Conservation (phyloP, 352 stramenopile genomes). For the Pythium myriotylum region DNA sequence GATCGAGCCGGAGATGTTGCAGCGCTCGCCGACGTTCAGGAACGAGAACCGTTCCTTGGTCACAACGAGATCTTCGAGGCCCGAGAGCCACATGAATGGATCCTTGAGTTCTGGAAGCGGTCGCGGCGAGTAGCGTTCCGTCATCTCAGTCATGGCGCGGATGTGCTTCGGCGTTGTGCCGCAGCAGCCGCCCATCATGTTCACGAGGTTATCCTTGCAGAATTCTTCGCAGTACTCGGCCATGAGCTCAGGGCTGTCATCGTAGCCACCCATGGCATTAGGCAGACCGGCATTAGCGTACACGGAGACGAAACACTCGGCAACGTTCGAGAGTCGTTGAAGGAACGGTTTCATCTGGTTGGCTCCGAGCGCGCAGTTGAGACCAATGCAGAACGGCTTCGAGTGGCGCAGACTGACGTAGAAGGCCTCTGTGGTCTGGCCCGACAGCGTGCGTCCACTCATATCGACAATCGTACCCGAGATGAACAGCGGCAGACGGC, state of each 20-base stretch:
- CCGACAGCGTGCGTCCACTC: constrained; percentile 95
- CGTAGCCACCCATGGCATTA: constrained; percentile 97
- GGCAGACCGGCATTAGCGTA: constrained; percentile 97
- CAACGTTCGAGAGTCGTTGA: constrained; percentile 87
- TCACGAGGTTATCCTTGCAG: constrained; percentile 93
- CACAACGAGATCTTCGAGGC: constrained; percentile 94
- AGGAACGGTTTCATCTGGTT: constrained; percentile 97
- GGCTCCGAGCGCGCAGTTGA: constrained; percentile 96
- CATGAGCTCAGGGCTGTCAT: constrained; percentile 94
- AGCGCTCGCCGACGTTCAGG: constrained; percentile 96
- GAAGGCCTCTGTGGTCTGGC: constrained; percentile 97
- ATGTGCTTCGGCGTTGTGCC: constrained; percentile 96
- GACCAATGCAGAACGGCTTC: constrained; percentile 96
- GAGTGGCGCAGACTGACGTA: constrained; percentile 95
- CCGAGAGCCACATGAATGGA: constrained; percentile 96
- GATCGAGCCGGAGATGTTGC: constrained; percentile 95
- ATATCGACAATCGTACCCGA: constrained; percentile 97
- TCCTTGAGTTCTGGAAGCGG: constrained; percentile 81
- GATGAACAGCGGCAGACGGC: constrained; percentile 95
- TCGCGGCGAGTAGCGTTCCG: constrained; percentile 77
- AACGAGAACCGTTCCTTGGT: constrained; percentile 95
- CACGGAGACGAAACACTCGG: constrained; percentile 96
- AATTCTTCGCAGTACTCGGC: constrained; percentile 93
- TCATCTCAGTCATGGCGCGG: constrained; percentile 85
- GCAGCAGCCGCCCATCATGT: constrained; percentile 98